These are phyloP conservation scores for Truncatella angustata DNA, from an alignment of 2,329 filamentous ascomycete genomes.

Conservation along the genomic window DNA sequence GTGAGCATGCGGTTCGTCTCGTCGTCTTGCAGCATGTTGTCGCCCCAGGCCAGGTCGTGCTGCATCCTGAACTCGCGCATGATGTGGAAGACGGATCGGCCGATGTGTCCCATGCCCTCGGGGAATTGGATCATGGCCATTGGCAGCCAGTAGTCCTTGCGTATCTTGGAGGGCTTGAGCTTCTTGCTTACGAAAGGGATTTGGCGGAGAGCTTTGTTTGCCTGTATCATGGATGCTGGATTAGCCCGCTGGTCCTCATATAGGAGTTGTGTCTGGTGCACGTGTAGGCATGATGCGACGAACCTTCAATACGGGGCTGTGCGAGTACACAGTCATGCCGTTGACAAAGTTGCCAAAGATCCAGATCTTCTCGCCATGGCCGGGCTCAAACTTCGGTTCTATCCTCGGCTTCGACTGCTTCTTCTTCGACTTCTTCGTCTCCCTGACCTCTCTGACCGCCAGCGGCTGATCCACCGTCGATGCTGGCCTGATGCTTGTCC, in stretches of 20 bases:
- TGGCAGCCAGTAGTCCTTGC: constrained; percentile 66
- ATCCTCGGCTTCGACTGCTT: constrained; percentile 12
- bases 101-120: constrained; percentile 47
- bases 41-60: constrained; percentile 61
- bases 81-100: constrained; percentile 60
- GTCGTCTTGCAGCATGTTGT: constrained; percentile 40
- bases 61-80: constrained; percentile 62
- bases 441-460: not conserved
- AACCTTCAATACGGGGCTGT: constrained; percentile 44
- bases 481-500: constrained; percentile 39
- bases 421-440: not conserved
- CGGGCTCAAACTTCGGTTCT: constrained; percentile 25
- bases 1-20: constrained; percentile 32
- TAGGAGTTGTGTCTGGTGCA: no score
- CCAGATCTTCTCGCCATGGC: constrained; percentile 58
- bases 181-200: constrained; percentile 66
- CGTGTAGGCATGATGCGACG: constrained; percentile 14
- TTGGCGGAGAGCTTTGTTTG: constrained; percentile 22
- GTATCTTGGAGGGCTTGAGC: constrained; percentile 58
- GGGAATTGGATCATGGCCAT: constrained; percentile 60
- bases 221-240: constrained; percentile 12
- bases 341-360: constrained; percentile 50
- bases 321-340: constrained; percentile 53
- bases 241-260: not conserved
- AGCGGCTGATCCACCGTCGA: constrained; percentile 8